A percentile compares a stretch with the other conserved stretches of the same genome.
phyloP scores from a whole-genome alignment of 352 stramenopile species.

The Phytophthora ramorum region DNA sequence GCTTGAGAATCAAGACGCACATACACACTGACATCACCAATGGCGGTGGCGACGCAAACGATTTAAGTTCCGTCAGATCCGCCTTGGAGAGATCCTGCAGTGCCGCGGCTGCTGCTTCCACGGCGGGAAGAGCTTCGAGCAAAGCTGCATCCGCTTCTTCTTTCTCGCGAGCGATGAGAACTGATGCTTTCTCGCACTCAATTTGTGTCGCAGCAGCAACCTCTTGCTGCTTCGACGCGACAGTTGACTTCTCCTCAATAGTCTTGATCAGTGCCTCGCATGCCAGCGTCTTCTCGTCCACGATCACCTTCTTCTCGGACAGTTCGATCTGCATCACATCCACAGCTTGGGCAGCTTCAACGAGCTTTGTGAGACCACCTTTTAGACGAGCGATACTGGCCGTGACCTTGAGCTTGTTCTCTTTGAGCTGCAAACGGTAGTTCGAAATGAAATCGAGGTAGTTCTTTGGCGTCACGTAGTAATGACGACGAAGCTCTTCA shows the following conservation, averaged over 20 bases:
- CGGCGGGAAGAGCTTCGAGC: conserved; percentile 92
- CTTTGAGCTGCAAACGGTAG: conserved; percentile 92
- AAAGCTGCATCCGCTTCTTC: conserved; percentile 93
- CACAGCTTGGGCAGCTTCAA: conserved; percentile 93
- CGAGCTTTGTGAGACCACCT: conserved; percentile 94
- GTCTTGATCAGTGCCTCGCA: conserved; percentile 95
- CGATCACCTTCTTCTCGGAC: conserved; percentile 94
- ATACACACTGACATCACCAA: conserved; percentile 95
- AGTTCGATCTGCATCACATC: conserved; percentile 95
- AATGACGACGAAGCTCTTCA: conserved; percentile 91
- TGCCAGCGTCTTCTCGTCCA: conserved; percentile 94
- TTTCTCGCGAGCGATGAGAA: conserved; percentile 93
- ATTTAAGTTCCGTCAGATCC: conserved; percentile 96
- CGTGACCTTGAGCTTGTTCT: conserved; percentile 92
- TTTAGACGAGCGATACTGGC: conserved; percentile 90
- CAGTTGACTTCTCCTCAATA: conserved; percentile 94
- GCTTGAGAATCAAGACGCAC: conserved; percentile 92
- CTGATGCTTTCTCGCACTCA: conserved; percentile 89
- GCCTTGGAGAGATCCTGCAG: conserved; percentile 95
- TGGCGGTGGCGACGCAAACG: conserved; percentile 93
- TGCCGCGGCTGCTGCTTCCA: conserved; percentile 92
- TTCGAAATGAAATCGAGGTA: conserved; percentile 97
- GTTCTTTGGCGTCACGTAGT: conserved; percentile 98
- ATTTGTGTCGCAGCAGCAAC: conserved; percentile 92
- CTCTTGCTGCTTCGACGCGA: conserved; percentile 93